Base-by-base conservation (phyloP, 2,329 filamentous ascomycete genomes). In the Fusarium pininemorale region DNA sequence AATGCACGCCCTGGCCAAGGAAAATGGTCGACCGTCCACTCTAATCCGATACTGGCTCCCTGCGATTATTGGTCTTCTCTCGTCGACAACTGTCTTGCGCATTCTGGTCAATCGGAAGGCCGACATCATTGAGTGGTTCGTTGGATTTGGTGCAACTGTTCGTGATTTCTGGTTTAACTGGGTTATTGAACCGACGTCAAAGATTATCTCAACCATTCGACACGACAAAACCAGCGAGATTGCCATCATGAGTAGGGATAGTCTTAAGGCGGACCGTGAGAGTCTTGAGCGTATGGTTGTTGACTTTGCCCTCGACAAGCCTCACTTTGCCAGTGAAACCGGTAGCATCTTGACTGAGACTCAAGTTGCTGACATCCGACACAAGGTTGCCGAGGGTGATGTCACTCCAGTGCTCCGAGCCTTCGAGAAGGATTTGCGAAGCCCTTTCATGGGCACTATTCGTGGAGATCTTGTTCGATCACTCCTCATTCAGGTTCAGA, bases 271-370 rank as follows among this genome's bases (percentile, higher is more conserved):
- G 3, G 96, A 99, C 80, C 91, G 94, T 38, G 94, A 95, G 61
- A 98, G 95, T 79, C 85, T 99, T 38, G 96, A 99, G 82, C 92
- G 96, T 54, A 99, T 99, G 96, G 97, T 99, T 8, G 92, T 99
- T 42, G 96, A 98, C 76, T 99, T 99, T 84, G 94, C 95, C 9
- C 85, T 92, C 15, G 95, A 98, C 76, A 94, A 95, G 78, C 93
- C 94, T 3, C 87, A 90, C 60, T 88, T 90, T 35, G 84, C 87
- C 32, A 85, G 86, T 14, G 86, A 85, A 2, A 80, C 78, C 2
- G 75, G 75, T 44, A 75, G 86, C 11, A 82, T 87, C 12, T 84
- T 95, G 39, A 91, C 87, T 11, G 91, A 95, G 13, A 82, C 86
- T 4, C 90, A 98, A 77, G 90, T 98, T 38, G 87, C 89, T 14